phyloP scores from a whole-genome alignment of 129 eudicot species.

The Flaveria brownii region DNA sequence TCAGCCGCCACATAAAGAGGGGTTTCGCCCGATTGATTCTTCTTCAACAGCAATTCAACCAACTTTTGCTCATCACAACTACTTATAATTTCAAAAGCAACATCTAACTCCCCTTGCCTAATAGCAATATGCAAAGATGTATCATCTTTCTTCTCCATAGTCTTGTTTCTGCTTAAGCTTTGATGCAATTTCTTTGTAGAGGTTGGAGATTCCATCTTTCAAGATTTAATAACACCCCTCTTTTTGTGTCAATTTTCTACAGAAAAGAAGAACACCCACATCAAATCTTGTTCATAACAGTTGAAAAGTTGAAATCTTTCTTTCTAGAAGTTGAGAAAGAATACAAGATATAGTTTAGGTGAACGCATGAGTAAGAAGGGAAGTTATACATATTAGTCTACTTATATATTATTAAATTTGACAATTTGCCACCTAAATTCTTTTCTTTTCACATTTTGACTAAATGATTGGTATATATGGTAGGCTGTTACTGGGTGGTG shows the following conservation, averaged over 20 bases:
- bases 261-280: slow-evolving; percentile 14
- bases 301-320: slow-evolving; percentile 23
- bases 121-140: slow-evolving; percentile 59
- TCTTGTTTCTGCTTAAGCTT: slow-evolving; percentile 45
- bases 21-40: slow-evolving; percentile 60
- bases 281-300: slow-evolving; percentile 19
- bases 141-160: slow-evolving; percentile 58
- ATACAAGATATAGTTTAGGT: slow-evolving; percentile 31
- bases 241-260: slow-evolving; percentile 13
- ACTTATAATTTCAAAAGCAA: slow-evolving; percentile 35
- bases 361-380: slow-evolving; percentile 35
- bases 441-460: slow-evolving; percentile 39
- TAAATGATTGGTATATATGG: slow-evolving; percentile 20
- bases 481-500: not conserved
- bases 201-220: slow-evolving; percentile 38
- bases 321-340: slow-evolving; percentile 30
- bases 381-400: slow-evolving; percentile 13
- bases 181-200: slow-evolving; percentile 27
- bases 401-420: slow-evolving; percentile 19
- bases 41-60: slow-evolving; percentile 40
- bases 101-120: slow-evolving; percentile 50
- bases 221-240: slow-evolving; percentile 17
- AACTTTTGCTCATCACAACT: slow-evolving; percentile 43
- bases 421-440: slow-evolving; percentile 2
- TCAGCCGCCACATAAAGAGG: slow-evolving; percentile 68